Evolutionary conservation across 2,329 filamentous ascomycete genomes (phyloP).

Genomic region (Epichloe sp.): DNA sequence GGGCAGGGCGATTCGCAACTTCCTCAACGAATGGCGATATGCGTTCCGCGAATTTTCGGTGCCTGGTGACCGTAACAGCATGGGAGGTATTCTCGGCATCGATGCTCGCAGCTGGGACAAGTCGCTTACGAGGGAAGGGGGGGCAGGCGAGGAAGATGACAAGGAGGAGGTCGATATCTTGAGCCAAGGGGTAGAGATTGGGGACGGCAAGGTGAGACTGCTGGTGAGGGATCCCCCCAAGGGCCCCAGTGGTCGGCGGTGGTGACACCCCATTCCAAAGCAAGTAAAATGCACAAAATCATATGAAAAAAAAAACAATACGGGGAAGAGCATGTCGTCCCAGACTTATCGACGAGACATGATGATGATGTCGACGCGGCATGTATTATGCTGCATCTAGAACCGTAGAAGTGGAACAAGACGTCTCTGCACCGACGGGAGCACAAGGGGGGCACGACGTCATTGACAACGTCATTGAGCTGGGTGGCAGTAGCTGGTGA

Average conservation of each 20-base stretch:
- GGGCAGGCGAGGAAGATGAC: constrained; percentile 21
- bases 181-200: constrained; percentile 33
- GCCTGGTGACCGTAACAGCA: constrained; percentile 73
- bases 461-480: too few species aligned
- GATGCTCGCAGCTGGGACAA: constrained; percentile 57
- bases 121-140: constrained; percentile 36
- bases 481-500: too few species aligned
- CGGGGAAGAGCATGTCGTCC: too few species aligned
- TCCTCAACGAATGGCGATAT: constrained; percentile 91
- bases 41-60: constrained; percentile 94
- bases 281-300: constrained; percentile 12
- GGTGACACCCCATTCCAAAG: constrained; percentile 12
- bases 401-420: too few species aligned
- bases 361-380: too few species aligned
- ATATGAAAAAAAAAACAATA: constrained; percentile 13
- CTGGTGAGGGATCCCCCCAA: constrained; percentile 48
- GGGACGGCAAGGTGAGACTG: constrained; percentile 48
- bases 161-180: constrained; percentile 41
- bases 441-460: too few species aligned
- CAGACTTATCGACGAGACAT: too few species aligned
- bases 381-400: too few species aligned
- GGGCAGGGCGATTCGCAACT: constrained; percentile 80
- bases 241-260: constrained; percentile 37
- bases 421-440: too few species aligned
- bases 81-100: constrained; percentile 63